Evolutionary conservation across 2,329 filamentous ascomycete genomes (phyloP).

Genomic region (Colletotrichum gloeosporioides): DNA sequence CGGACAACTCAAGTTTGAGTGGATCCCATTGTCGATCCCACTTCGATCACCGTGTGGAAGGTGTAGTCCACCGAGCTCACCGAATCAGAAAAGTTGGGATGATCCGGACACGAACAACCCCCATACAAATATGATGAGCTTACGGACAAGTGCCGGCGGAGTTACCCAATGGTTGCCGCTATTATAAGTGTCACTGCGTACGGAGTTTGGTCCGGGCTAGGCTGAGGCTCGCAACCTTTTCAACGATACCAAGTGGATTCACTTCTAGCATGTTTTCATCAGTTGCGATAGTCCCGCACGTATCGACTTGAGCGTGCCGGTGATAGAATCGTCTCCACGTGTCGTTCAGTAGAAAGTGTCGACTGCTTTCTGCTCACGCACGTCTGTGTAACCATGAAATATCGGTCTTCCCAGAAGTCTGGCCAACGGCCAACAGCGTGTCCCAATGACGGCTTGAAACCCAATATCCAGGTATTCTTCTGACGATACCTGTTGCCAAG

Average conservation of each 20-base stretch:
- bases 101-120: neutral
- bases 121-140: neutral
- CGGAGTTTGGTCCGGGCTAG: neutral
- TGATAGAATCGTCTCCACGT: neutral
- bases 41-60: neutral
- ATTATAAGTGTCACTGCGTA: neutral
- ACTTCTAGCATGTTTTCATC: neutral
- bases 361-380: neutral
- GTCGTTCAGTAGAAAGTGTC: neutral
- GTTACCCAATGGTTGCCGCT: neutral
- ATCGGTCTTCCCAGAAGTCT: neutral
- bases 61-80: neutral
- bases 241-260: neutral
- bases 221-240: neutral
- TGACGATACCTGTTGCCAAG: neutral
- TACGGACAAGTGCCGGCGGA: too few species aligned
- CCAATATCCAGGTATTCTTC: neutral
- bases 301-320: neutral
- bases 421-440: neutral
- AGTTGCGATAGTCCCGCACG: neutral
- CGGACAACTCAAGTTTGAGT: neutral
- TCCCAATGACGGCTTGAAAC: neutral
- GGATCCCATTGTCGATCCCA: neutral
- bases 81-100: neutral
- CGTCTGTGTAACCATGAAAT: neutral